Evolutionary conservation across 164 flowering plant species (phyloP), one percentile per base, ranked within the genome.

Genomic region (Liriodendron chinense): DNA sequence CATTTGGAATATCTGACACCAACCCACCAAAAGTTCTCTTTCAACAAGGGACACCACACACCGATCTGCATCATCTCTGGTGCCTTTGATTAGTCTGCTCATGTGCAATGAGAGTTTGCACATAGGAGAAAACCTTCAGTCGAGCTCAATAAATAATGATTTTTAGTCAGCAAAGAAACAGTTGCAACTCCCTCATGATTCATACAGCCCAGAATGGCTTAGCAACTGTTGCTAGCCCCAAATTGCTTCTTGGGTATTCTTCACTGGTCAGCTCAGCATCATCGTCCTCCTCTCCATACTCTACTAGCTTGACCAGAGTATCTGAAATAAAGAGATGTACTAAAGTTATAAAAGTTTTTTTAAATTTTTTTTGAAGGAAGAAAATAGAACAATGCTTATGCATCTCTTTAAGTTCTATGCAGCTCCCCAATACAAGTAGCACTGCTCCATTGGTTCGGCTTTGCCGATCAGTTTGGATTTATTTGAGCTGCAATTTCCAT

Each of bases 201-300:
- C 80, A 87, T 50, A 83, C 24, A 4, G 97, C 94, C 93, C 98
- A 95, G 78, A 95, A 95, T 65, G 98, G 98, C 77, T 92, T 95
- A 21, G 84, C 81, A 48, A 73, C 77, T 57, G 70, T 21, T 3
- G 47, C 62, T 13, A 71, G 68, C 64, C 25, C 78, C 3, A 81
- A 72, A 68, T 72, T 80, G 75, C 71, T 71, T 61, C 70, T 67
- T 7, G 56, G 50, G 0, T 76, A 48, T 72, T 80, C 86, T 71
- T 82, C 85, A 22, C 43, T 70, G 7, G 26, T 72, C 73, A 80
- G 92, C 69, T 88, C 89, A 0, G 43, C 74, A 12, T 91, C 97
- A 2, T 95, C 99, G 62, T 93, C 98, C 2, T 93, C 98, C 7
- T 89, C 98, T 12, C 99, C 99, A 83, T 95, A 95, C 80, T 92